Base-by-base conservation (phyloP, 257 asterid species). In the Cinchona pubescens region DNA sequence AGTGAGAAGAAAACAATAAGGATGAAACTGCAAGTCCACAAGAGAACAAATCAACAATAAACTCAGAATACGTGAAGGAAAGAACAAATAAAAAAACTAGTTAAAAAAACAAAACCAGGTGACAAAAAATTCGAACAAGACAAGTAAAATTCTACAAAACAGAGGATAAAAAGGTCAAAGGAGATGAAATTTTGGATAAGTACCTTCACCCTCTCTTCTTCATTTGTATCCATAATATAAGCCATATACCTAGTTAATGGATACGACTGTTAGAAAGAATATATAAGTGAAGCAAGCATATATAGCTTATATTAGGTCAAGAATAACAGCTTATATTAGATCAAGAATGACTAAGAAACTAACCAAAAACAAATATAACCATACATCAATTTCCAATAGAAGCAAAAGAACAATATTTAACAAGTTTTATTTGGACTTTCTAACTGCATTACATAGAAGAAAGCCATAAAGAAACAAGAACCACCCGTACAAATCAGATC, bases 141-240 rank as follows among this genome's bases (percentile, higher is more conserved):
- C 0, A n/a, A n/a, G 3, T 64, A n/a, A 45, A 40, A 10, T n/a
- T 40, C 45, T 64, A 9, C 46, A 46, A 2, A 35, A n/a, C 3
- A 13, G 25, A 11, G 7, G 1, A n/a, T 6, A 48, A 10, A 23
- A 55, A 15, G 16, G 5, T 5, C 25, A 18, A 51, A 67, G 67
- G 43, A 32, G 67, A 75, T 63, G 56, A 73, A 46, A 46, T 15
- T n/a, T 67, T 19, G 55, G n/a, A 67, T 60, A 7, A 42, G 61
- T 86, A 95, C 98, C 98, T 95, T 92, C 51, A 67, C 92, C 82
- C 99, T 86, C 88, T 95, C 99, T 83, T 95, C 99, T 82, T 95
- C 99, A 79, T 95, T 95, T 67, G 98, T 95, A 79, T 95, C 99
- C 98, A 95, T 95, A 78, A 95, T 95, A 81, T 91, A 95, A 16